A percentile compares a stretch with the other conserved stretches of the same genome.
Conservation (phyloP, 208 protist species). For the Trypanosoma rangeli region DNA sequence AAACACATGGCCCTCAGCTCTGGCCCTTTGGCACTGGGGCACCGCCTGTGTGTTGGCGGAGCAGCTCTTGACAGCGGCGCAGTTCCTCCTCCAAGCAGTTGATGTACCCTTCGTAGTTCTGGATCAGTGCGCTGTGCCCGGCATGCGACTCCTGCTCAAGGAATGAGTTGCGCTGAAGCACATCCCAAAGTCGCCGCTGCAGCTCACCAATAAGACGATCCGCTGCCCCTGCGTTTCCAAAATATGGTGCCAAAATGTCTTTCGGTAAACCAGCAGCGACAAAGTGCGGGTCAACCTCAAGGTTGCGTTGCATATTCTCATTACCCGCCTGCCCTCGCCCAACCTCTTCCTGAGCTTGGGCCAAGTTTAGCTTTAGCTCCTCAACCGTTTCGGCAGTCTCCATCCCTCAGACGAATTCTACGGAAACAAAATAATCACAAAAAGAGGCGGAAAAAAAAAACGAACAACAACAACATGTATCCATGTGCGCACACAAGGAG, state of each 20-base stretch:
- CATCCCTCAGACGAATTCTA: slow-evolving; percentile 2
- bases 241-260: not conserved
- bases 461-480: not conserved
- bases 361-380: not conserved
- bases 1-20: not conserved
- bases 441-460: not conserved
- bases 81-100: slow-evolving; percentile 21
- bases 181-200: slow-evolving; percentile 24
- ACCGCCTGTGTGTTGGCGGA: not conserved
- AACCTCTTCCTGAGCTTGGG: slow-evolving; percentile 9
- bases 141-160: slow-evolving; percentile 28
- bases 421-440: slow-evolving; percentile 7
- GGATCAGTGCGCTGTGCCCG: slow-evolving; percentile 19
- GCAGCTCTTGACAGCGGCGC: slow-evolving; percentile 4
- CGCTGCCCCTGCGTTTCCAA: not conserved
- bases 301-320: slow-evolving; percentile 2
- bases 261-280: not conserved
- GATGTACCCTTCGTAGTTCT: slow-evolving; percentile 27
- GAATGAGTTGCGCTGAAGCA: slow-evolving; percentile 24
- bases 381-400: not conserved
- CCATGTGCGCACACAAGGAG: not conserved
- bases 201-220: slow-evolving; percentile 25
- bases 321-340: slow-evolving; percentile 1
- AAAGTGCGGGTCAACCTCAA: not conserved
- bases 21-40: not conserved